A percentile compares a stretch with the other conserved stretches of the same genome.
These are phyloP conservation scores for Stenocarpella maydis DNA, from an alignment of 2,329 filamentous ascomycete genomes.

Conservation along the genomic window DNA sequence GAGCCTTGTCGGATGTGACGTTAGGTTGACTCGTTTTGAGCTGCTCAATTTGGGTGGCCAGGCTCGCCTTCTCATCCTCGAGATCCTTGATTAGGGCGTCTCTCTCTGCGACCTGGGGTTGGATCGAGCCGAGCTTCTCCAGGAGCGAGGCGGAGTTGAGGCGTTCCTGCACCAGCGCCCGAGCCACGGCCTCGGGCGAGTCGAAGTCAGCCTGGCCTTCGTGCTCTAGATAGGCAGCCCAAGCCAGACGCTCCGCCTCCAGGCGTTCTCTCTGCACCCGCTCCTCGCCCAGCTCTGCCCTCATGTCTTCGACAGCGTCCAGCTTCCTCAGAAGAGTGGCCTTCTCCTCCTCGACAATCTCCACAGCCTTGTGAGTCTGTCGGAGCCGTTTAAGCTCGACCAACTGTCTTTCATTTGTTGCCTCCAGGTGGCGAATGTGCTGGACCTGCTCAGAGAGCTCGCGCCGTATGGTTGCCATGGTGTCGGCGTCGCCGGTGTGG, in stretches of 20 bases:
- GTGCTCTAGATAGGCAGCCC: constrained; percentile 84
- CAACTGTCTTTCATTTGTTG: constrained; percentile 79
- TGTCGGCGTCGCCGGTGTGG: constrained; percentile 86
- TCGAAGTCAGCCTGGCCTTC: constrained; percentile 80
- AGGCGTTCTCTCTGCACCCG: constrained; percentile 84
- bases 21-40: constrained; percentile 62
- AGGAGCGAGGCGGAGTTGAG: constrained; percentile 81
- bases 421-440: constrained; percentile 88
- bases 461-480: constrained; percentile 82
- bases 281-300: constrained; percentile 80
- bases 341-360: constrained; percentile 93
- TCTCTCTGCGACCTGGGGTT: constrained; percentile 80
- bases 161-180: constrained; percentile 83
- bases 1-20: constrained; percentile 69
- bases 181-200: constrained; percentile 86
- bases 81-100: constrained; percentile 77
- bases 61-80: constrained; percentile 71
- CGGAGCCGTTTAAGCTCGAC: constrained; percentile 83
- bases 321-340: constrained; percentile 80
- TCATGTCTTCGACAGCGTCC: constrained; percentile 75
- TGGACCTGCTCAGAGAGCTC: constrained; percentile 91
- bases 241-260: constrained; percentile 86
- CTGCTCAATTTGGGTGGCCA: constrained; percentile 76
- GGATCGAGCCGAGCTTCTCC: constrained; percentile 79
- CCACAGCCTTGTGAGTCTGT: constrained; percentile 84